Conservation (phyloP, 805 yeast genomes). For the Starmerella etchellsii region DNA sequence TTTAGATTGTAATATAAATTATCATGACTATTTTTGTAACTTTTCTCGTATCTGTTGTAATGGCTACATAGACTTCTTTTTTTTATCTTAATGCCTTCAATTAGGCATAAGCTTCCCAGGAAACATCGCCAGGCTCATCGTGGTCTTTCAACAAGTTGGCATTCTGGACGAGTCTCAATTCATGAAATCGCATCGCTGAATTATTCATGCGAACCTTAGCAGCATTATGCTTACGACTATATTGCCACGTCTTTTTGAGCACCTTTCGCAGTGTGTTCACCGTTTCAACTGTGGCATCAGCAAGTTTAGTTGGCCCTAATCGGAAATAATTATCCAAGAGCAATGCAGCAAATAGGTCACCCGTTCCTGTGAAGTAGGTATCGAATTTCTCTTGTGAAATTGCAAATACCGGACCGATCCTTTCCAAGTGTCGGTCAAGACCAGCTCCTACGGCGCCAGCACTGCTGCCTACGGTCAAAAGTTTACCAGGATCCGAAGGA, state of each 20-base stretch:
- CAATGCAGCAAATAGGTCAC: conserved; percentile 78
- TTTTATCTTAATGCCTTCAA: not conserved
- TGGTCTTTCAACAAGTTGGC: conserved; percentile 26
- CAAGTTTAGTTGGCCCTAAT: conserved; percentile 22
- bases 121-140: not conserved
- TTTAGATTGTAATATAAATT: too few species aligned
- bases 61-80: not conserved
- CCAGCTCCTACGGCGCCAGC: conserved; percentile 6
- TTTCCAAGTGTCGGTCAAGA: not conserved
- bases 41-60: not conserved
- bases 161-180: conserved; percentile 54
- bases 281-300: conserved; percentile 28
- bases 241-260: conserved; percentile 23
- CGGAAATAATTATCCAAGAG: conserved; percentile 45
- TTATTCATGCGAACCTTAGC: conserved; percentile 34
- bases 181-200: conserved; percentile 50
- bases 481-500: conserved; percentile 17
- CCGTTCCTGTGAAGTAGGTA: conserved; percentile 89
- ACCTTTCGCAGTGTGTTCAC: conserved; percentile 39
- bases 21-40: too few species aligned
- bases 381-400: conserved; percentile 50
- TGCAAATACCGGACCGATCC: conserved; percentile 20
- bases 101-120: not conserved
- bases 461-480: conserved; percentile 38
- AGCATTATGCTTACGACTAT: conserved; percentile 13